A percentile compares a stretch with the other conserved stretches of the same genome.
phyloP scores from a whole-genome alignment of 495 filamentous ascomycete species.

The Penicillium robsamsonii region DNA sequence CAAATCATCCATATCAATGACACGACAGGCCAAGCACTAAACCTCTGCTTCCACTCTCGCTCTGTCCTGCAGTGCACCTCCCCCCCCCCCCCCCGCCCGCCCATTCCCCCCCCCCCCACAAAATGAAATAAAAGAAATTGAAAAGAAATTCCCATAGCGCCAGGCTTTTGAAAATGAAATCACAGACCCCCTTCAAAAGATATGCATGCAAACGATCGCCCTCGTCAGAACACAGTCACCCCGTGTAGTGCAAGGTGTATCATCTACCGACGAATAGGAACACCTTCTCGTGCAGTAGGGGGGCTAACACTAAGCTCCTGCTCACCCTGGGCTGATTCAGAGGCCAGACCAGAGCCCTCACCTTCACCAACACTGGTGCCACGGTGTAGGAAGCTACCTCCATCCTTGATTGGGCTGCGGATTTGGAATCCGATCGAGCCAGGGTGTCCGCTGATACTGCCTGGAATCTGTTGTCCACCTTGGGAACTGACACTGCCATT shows the following conservation, averaged over 20 bases:
- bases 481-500: constrained; percentile 42
- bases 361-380: constrained; percentile 71
- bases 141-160: constrained; percentile 37
- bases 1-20: neutral
- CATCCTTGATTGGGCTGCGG: constrained; percentile 84
- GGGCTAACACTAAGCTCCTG: constrained; percentile 46
- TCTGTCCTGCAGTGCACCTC: constrained; percentile 29
- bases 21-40: neutral
- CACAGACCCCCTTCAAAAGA: constrained; percentile 16
- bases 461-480: constrained; percentile 42
- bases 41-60: constrained; percentile 13
- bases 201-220: constrained; percentile 11
- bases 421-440: constrained; percentile 53
- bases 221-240: neutral
- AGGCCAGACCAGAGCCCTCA: constrained; percentile 34
- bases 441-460: constrained; percentile 46
- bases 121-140: constrained; percentile 3
- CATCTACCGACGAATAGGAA: constrained; percentile 60
- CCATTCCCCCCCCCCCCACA: neutral
- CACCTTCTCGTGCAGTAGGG: constrained; percentile 50
- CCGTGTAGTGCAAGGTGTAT: neutral
- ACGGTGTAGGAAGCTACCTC: constrained; percentile 69
- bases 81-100: neutral
- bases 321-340: constrained; percentile 27
- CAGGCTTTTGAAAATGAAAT: constrained; percentile 41